Evolutionary conservation across 352 stramenopile species (phyloP), one percentile per base, ranked within the genome.

Genomic region (Chrysophaeum taylorii): DNA sequence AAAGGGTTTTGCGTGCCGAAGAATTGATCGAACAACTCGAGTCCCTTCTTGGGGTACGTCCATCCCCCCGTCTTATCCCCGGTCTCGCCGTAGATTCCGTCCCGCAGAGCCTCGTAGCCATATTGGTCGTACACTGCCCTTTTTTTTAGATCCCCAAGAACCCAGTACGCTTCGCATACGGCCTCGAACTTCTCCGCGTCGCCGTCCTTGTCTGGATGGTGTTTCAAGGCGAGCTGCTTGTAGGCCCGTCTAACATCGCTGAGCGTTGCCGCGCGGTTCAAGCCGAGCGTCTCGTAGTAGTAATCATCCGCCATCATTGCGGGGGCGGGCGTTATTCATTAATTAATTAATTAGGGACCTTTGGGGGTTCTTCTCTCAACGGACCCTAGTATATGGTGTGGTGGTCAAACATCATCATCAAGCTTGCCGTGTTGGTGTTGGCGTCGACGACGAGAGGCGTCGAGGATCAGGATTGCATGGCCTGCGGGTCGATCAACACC

Each of bases 191-290:
- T 85, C 62, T 84, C 79, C 69, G 90, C 82, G 54, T 86, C 86
- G 73, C 90, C 87, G 37, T 80, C 80, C 5, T 92, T 92, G 79
- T 93, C 89, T 2, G 87, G 87, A 66, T 95, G 89, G 81, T 81
- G 93, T 72, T 91, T 91, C 84, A 92, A 90, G 31, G 87, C 87
- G 41, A 94, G 79, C 76, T 90, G 91, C 72, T 85, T 84, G 75
- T 94, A 94, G 76, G 93, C 91, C 75, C 96, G 96, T 82, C 96
- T 92, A 69, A 98, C 91, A 71, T 96, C 88, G 71, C 85, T 78
- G 37, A 92, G 82, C 21, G 78, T 84, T 12, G 86, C 84, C 57
- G 85, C 81, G 64, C 86, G 85, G n/a, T 84, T 73, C 50, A 97
- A 79, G 70, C 87, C 82, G 25, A 96, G 83, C 29, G 94, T 83